A percentile compares a stretch with the other conserved stretches of the same genome.
phyloP scores from a whole-genome alignment of 2,329 filamentous ascomycete species.

The Akanthomyces muscarius region DNA sequence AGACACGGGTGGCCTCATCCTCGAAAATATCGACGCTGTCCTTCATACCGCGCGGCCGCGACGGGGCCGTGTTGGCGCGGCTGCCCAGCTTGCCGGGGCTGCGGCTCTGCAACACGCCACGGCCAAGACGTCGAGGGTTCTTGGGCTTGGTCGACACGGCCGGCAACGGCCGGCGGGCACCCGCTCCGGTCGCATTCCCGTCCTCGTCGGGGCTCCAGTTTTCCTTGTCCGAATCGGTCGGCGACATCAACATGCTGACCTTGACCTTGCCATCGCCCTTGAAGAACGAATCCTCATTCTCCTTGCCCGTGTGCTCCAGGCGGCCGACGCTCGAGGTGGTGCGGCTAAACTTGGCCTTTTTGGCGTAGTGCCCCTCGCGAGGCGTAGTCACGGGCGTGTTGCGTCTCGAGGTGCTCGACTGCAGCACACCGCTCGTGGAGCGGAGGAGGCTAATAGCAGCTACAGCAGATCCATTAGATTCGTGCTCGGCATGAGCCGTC shows the following conservation, averaged over 20 bases:
- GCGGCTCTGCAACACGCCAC: slow-evolving; percentile 39
- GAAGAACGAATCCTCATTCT: slow-evolving; percentile 18
- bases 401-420: slow-evolving; percentile 60
- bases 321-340: slow-evolving; percentile 59
- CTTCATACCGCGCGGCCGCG: slow-evolving; percentile 29
- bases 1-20: slow-evolving; percentile 35
- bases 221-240: slow-evolving; percentile 83
- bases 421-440: slow-evolving; percentile 55
- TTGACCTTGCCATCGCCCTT: slow-evolving; percentile 34
- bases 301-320: slow-evolving; percentile 43
- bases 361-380: slow-evolving; percentile 31
- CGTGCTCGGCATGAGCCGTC: slow-evolving; percentile 75
- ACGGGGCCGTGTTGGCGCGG: slow-evolving; percentile 41
- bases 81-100: slow-evolving; percentile 31
- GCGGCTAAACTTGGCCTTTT: slow-evolving; percentile 60
- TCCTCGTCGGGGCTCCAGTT: slow-evolving; percentile 68
- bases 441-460: slow-evolving; percentile 78
- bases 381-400: slow-evolving; percentile 46
- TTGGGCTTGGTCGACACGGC: slow-evolving; percentile 12
- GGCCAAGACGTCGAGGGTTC: slow-evolving; percentile 40
- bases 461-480: slow-evolving; percentile 72
- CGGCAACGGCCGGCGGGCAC: slow-evolving; percentile 36
- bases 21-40: slow-evolving; percentile 50
- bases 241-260: slow-evolving; percentile 36
- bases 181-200: slow-evolving; percentile 32